A percentile compares a stretch with the other conserved stretches of the same genome.
These are phyloP conservation scores for Stentor coeruleus DNA, from an alignment of 73 alveolate species.

Conservation along the genomic window DNA sequence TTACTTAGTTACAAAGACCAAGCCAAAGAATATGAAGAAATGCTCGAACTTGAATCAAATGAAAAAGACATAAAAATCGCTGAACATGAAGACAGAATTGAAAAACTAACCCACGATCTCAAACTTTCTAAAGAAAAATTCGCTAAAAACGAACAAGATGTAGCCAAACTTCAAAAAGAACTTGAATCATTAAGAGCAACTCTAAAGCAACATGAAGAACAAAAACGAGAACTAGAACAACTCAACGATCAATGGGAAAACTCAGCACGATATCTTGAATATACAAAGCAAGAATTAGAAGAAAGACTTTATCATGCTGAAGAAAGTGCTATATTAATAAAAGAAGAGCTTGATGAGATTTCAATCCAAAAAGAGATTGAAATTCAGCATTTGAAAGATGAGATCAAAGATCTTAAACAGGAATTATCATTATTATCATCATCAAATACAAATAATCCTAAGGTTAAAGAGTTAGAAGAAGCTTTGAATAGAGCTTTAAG, in stretches of 20 bases:
- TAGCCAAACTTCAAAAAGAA: neutral
- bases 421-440: neutral
- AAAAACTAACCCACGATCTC: neutral
- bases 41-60: conserved; percentile 1
- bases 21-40: conserved; percentile 22
- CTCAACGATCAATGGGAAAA: conserved; percentile 27
- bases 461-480: neutral
- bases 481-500: neutral
- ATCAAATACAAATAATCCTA: neutral
- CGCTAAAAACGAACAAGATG: neutral
- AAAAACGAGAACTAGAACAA: conserved; percentile 25
- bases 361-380: conserved; percentile 12
- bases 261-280: conserved; percentile 18
- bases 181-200: neutral
- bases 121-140: neutral
- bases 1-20: neutral
- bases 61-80: conserved; percentile 18
- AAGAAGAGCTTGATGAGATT: conserved; percentile 24
- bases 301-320: conserved; percentile 26
- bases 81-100: neutral
- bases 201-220: conserved; percentile 16
- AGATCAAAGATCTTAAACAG: conserved; percentile 13
- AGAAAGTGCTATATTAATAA: conserved; percentile 17
- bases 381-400: conserved; percentile 21
- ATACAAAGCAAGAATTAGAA: conserved; percentile 24